Percentiles rank a stretch among this genome's conserved stretches.
phyloP scores from a whole-genome alignment of 2,329 filamentous ascomycete species.

The Emergomyces orientalis region DNA sequence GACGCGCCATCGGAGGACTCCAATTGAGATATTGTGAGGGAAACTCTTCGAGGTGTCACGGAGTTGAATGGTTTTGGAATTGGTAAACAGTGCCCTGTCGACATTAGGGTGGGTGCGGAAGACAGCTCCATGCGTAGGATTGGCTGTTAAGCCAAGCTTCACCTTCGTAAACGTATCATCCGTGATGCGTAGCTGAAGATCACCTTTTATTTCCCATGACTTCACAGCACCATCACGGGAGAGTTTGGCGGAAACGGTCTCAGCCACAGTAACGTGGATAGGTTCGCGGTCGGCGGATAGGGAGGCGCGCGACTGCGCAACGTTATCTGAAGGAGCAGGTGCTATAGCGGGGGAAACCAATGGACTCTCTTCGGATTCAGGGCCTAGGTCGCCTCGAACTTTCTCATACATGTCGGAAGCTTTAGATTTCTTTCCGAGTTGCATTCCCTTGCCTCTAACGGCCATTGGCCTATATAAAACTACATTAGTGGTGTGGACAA shows the following conservation, averaged over 20 bases:
- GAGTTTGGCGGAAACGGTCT: conserved; percentile 82
- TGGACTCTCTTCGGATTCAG: conserved; percentile 68
- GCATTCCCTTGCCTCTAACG: conserved; percentile 94
- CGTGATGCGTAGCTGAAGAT: conserved; percentile 81
- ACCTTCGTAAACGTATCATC: conserved; percentile 85
- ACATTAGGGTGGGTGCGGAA: conserved; percentile 96
- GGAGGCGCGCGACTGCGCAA: conserved; percentile 49
- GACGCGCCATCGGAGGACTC: conserved; percentile 79
- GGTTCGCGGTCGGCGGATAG: conserved; percentile 69
- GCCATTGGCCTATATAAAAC: conserved; percentile 40
- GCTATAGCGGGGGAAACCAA: conserved; percentile 53
- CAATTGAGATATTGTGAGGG: conserved; percentile 87
- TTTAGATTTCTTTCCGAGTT: conserved; percentile 97
- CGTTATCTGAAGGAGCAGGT: conserved; percentile 42
- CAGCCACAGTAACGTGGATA: conserved; percentile 78
- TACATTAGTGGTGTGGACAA: neutral
- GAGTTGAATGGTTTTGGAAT: conserved; percentile 75
- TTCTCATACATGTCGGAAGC: conserved; percentile 95
- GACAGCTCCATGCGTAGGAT: conserved; percentile 72
- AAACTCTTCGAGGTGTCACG: conserved; percentile 82
- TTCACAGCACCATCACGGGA: conserved; percentile 80
- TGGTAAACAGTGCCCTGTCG: conserved; percentile 78
- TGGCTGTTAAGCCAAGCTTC: conserved; percentile 69
- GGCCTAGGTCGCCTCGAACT: conserved; percentile 82
- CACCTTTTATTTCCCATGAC: conserved; percentile 81